phyloP scores from a whole-genome alignment of 768 basidiomycete genomes.

The Exidia glandulosa region DNA sequence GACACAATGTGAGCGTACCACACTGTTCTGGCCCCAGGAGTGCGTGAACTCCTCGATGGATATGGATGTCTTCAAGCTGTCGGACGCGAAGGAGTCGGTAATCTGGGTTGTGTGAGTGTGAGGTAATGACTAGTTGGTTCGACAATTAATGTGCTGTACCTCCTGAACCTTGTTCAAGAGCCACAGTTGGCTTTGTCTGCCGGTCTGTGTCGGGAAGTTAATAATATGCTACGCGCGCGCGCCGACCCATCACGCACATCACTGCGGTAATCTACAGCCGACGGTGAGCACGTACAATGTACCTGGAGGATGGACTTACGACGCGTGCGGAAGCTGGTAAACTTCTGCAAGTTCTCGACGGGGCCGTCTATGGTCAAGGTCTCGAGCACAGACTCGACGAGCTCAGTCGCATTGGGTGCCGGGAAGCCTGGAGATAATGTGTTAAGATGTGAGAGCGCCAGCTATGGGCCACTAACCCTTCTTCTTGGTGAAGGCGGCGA shows the following conservation, averaged over 20 bases:
- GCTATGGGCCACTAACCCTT: slow-evolving; percentile 12
- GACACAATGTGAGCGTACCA: slow-evolving; percentile 32
- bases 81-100: slow-evolving; percentile 50
- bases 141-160: slow-evolving; percentile 25
- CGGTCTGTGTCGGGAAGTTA: slow-evolving; percentile 38
- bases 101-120: slow-evolving; percentile 47
- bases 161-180: slow-evolving; percentile 53
- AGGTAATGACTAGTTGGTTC: neutral
- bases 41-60: slow-evolving; percentile 64
- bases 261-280: slow-evolving; percentile 53
- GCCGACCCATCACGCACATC: slow-evolving; percentile 35
- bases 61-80: slow-evolving; percentile 45
- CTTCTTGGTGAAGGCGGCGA: slow-evolving; percentile 30
- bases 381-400: slow-evolving; percentile 50
- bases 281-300: slow-evolving; percentile 13
- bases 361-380: slow-evolving; percentile 58
- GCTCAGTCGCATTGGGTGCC: slow-evolving; percentile 47
- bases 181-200: slow-evolving; percentile 70
- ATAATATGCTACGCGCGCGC: slow-evolving; percentile 9
- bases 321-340: slow-evolving; percentile 64
- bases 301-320: slow-evolving; percentile 32
- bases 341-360: slow-evolving; percentile 48
- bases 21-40: slow-evolving; percentile 76
- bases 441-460: slow-evolving; percentile 5
- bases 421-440: slow-evolving; percentile 27